Evolutionary conservation across 257 asterid species (phyloP).

Genomic region (Gynochthodes officinalis): DNA sequence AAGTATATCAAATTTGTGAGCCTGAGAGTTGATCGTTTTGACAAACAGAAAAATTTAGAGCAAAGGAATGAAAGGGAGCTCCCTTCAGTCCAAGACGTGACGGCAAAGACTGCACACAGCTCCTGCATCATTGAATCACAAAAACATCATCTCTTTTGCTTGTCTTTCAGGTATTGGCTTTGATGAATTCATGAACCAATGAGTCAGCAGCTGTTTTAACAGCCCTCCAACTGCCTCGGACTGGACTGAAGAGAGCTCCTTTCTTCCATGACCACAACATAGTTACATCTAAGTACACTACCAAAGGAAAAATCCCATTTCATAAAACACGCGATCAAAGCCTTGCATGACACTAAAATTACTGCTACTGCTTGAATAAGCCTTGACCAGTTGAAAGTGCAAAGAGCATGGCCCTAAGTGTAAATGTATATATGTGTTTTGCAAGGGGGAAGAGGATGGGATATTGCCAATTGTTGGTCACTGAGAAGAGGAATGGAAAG

Average conservation of each 20-base stretch:
- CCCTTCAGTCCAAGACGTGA: constrained; percentile 99
- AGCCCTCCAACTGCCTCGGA: constrained; percentile 57
- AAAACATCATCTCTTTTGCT: constrained; percentile 28
- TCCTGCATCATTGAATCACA: constrained; percentile 77
- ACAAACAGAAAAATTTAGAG: not conserved
- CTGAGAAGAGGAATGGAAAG: not conserved
- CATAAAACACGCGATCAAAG: not conserved
- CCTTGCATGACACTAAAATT: not conserved
- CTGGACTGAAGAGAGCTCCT: constrained; percentile 93
- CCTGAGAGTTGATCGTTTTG: no score
- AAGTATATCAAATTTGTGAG: no score
- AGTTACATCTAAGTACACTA: no score
- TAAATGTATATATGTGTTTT: not conserved
- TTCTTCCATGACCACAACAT: constrained; percentile 25
- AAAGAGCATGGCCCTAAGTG: not conserved
- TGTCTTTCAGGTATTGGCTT: not conserved
- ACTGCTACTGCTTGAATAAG: not conserved
- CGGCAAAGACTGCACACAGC: constrained; percentile 61
- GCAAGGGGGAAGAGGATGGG: not conserved
- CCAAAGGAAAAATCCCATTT: not conserved
- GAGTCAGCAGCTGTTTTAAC: constrained; percentile 81
- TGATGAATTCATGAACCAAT: constrained; percentile 63
- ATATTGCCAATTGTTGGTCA: no score
- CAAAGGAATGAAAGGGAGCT: constrained; percentile 59
- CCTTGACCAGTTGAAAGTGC: not conserved